A percentile compares a stretch with the other conserved stretches of the same genome.
Conservation (phyloP, 495 filamentous ascomycete species). For the Tricharina praecox region DNA sequence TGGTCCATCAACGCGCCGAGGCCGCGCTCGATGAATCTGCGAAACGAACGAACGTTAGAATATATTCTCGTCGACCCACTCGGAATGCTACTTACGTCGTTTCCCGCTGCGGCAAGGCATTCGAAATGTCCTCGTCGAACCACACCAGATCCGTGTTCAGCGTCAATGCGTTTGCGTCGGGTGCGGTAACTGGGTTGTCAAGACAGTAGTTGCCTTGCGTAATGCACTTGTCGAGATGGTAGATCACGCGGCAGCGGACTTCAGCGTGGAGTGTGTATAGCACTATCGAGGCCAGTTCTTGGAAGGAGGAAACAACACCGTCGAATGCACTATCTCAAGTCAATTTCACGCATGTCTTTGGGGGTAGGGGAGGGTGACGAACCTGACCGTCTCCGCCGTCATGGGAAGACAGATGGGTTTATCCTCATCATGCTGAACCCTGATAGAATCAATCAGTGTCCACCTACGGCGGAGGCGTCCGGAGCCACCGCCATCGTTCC, state of each 20-base stretch:
- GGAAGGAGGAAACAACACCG: slow-evolving; percentile 60
- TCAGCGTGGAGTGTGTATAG: slow-evolving; percentile 77
- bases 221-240: slow-evolving; percentile 41
- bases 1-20: slow-evolving; percentile 54
- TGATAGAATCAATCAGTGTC: slow-evolving; percentile 52
- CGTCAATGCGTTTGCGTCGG: slow-evolving; percentile 57
- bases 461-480: slow-evolving; percentile 42
- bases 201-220: slow-evolving; percentile 54
- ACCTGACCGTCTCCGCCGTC: slow-evolving; percentile 65
- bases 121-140: slow-evolving; percentile 64
- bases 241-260: slow-evolving; percentile 63
- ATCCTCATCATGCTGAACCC: slow-evolving; percentile 35
- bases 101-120: slow-evolving; percentile 49
- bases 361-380: no score
- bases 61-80: no score
- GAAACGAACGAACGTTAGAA: no score
- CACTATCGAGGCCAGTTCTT: slow-evolving; percentile 54
- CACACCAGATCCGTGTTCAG: slow-evolving; percentile 65
- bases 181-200: slow-evolving; percentile 56
- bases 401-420: slow-evolving; percentile 70
- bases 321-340: slow-evolving; percentile 84
- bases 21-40: slow-evolving; percentile 53
- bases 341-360: no score
- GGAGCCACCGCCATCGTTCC: slow-evolving; percentile 15
- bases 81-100: slow-evolving; percentile 29